phyloP scores from a whole-genome alignment of 83 land plant genomes.

The Picea abies region DNA sequence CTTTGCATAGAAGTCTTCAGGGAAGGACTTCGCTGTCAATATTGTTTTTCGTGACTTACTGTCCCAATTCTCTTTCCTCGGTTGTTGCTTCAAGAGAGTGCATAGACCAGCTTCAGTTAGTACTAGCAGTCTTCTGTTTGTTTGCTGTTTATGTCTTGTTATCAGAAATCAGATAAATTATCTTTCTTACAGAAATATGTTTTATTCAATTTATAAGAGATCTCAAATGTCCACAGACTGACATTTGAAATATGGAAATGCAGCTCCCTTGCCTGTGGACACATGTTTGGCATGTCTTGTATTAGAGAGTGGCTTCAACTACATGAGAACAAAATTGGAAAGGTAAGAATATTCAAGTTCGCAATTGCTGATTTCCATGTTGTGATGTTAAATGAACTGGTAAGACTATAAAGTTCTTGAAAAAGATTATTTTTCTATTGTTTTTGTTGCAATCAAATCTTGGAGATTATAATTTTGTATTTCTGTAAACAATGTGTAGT shows the following conservation, averaged over 20 bases:
- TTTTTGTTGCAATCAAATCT: neutral
- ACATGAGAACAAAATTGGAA: neutral
- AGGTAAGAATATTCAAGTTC: neutral
- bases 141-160: too few species aligned
- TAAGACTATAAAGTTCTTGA: neutral
- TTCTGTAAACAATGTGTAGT: neutral
- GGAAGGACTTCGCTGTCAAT: too few species aligned
- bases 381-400: neutral
- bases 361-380: neutral
- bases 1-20: too few species aligned
- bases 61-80: too few species aligned
- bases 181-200: too few species aligned
- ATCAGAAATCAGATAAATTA: too few species aligned
- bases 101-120: too few species aligned
- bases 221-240: too few species aligned
- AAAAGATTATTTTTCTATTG: neutral
- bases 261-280: constrained; percentile 13
- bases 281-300: neutral
- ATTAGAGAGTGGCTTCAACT: constrained; percentile 1
- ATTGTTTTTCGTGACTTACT: too few species aligned
- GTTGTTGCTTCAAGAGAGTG: too few species aligned
- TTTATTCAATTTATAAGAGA: too few species aligned
- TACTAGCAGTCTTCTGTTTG: too few species aligned
- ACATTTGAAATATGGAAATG: neutral
- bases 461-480: neutral